Evolutionary conservation across 495 filamentous ascomycete species (phyloP).

Genomic region (Copromyces sp.): DNA sequence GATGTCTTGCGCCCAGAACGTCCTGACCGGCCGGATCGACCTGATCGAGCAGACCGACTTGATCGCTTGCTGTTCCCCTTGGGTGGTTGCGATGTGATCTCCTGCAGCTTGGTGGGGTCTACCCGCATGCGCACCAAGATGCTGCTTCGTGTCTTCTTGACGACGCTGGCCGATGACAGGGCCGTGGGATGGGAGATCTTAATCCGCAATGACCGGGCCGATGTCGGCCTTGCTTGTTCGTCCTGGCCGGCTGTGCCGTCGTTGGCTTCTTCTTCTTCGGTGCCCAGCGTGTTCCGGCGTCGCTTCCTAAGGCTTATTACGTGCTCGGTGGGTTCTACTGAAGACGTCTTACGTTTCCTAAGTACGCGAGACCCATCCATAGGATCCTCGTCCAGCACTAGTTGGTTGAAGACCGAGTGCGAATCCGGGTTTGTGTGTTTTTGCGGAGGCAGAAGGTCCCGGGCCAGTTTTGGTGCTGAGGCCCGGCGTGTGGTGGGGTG

Average conservation of each 20-base stretch:
- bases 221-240: conserved; percentile 23
- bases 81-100: conserved; percentile 44
- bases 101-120: conserved; percentile 44
- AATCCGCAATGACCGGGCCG: conserved; percentile 30
- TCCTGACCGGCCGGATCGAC: background rate
- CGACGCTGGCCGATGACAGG: conserved; percentile 7
- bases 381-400: conserved; percentile 69
- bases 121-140: conserved; percentile 44
- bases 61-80: conserved; percentile 40
- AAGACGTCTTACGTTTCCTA: conserved; percentile 70
- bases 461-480: conserved; percentile 46
- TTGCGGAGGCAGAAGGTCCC: conserved; percentile 68
- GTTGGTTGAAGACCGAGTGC: conserved; percentile 75
- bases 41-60: background rate
- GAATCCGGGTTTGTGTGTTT: conserved; percentile 64
- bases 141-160: conserved; percentile 30
- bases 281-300: conserved; percentile 24
- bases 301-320: conserved; percentile 33
- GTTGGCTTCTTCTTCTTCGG: conserved; percentile 21
- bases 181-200: conserved; percentile 19
- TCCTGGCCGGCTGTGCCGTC: conserved; percentile 23
- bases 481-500: conserved; percentile 29
- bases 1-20: background rate
- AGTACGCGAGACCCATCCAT: conserved; percentile 79
- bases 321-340: conserved; percentile 35